A percentile compares a stretch with the other conserved stretches of the same genome.
Conservation (phyloP, 257 asterid species). For the Lycium barbarum region DNA sequence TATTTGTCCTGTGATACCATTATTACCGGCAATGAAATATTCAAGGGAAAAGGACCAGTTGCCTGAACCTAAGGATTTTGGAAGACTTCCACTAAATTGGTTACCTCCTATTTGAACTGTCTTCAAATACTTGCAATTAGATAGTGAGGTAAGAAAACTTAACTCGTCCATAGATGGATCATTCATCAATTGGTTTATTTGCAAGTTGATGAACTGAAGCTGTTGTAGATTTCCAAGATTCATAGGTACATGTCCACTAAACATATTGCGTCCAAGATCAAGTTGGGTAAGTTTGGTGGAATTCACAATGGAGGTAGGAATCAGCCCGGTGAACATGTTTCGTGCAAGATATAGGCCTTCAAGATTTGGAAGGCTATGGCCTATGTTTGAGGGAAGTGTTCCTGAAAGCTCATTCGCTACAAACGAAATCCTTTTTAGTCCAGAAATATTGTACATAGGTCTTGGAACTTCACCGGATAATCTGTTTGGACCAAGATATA, state of each 20-base stretch:
- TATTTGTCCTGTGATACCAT: slow-evolving; percentile 34
- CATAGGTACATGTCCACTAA: slow-evolving; percentile 38
- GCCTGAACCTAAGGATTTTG: slow-evolving; percentile 26
- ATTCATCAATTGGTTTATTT: slow-evolving; percentile 7
- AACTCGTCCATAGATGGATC: slow-evolving; percentile 20
- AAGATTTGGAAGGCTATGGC: slow-evolving; percentile 33
- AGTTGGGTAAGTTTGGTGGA: slow-evolving; percentile 22
- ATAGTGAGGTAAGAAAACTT: slow-evolving; percentile 30
- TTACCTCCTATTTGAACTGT: background rate
- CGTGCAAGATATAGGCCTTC: background rate
- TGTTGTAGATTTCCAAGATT: slow-evolving; percentile 30
- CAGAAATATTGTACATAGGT: slow-evolving; percentile 36
- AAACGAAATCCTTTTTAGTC: background rate
- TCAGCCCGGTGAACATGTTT: slow-evolving; percentile 31
- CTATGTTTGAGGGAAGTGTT: slow-evolving; percentile 23
- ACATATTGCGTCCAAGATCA: background rate
- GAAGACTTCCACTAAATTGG: slow-evolving; percentile 35
- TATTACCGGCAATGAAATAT: background rate
- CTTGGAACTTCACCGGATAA: slow-evolving; percentile 38
- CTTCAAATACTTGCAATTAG: slow-evolving; percentile 13
- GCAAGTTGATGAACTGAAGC: background rate
- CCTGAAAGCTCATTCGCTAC: slow-evolving; percentile 31
- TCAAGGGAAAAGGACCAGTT: slow-evolving; percentile 35
- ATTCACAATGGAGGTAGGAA: slow-evolving; percentile 39
- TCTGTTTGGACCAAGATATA: slow-evolving; percentile 24